Percentiles rank a stretch among this genome's conserved stretches.
Conservation (phyloP, 2,329 filamentous ascomycete species). For the Nectriaceae sp. region DNA sequence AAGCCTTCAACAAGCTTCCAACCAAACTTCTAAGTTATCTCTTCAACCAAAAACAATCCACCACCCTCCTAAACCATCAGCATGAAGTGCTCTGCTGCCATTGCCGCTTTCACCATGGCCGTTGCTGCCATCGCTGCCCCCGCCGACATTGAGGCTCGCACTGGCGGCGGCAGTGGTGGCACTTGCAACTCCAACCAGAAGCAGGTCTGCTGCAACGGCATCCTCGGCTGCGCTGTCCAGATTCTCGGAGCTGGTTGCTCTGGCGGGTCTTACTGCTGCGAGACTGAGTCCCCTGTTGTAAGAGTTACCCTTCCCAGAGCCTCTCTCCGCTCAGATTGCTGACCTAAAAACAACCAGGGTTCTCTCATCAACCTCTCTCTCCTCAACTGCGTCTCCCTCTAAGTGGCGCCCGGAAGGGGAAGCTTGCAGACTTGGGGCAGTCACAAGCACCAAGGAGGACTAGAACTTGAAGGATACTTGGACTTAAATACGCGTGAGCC, state of each 20-base stretch:
- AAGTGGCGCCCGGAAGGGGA: no score
- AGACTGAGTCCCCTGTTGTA: conserved; percentile 1
- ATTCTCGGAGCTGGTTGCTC: conserved; percentile 3
- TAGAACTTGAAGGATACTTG: no score
- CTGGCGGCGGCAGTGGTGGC: neutral
- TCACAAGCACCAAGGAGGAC: no score
- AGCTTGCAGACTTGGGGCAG: no score
- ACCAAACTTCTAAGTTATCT: neutral
- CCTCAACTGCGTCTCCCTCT: neutral
- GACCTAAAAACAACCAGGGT: conserved; percentile 1
- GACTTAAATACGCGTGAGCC: no score
- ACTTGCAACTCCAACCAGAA: neutral
- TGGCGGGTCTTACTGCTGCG: conserved; percentile 7
- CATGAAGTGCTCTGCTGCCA: conserved; percentile 6
- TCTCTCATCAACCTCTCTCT: neutral
- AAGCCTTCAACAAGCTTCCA: neutral
- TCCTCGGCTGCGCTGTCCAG: conserved; percentile 6
- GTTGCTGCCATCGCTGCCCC: conserved; percentile 4
- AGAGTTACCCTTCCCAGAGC: neutral
- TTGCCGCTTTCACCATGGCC: conserved; percentile 3
- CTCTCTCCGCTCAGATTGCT: neutral
- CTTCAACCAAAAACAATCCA: neutral
- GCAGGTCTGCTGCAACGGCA: conserved; percentile 9
- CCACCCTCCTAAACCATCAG: neutral
- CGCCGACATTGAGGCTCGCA: conserved; percentile 5